Conservation (phyloP, 164 flowering plant species). For the Warburgia ugandensis region DNA sequence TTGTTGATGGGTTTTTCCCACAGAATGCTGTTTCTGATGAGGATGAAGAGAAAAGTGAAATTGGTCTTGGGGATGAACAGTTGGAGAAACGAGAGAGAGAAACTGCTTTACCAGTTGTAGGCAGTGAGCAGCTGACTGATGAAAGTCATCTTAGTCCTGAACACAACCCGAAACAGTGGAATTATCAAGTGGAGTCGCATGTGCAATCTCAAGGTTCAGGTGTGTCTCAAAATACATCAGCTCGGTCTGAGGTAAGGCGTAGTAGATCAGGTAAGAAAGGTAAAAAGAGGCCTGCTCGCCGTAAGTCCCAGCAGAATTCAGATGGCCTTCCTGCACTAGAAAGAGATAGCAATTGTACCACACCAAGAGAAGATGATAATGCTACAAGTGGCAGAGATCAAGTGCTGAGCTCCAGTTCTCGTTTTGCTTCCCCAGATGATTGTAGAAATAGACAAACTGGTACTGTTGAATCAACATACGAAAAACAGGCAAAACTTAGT, state of each 20-base stretch:
- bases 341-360: slow-evolving; percentile 46
- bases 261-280: slow-evolving; percentile 90
- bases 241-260: slow-evolving; percentile 67
- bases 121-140: slow-evolving; percentile 32
- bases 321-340: slow-evolving; percentile 52
- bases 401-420: slow-evolving; percentile 76
- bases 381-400: slow-evolving; percentile 92
- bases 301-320: slow-evolving; percentile 58
- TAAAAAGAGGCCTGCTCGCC: slow-evolving; percentile 80
- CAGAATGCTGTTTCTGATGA: slow-evolving; percentile 76
- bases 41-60: slow-evolving; percentile 67
- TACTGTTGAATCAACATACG: slow-evolving; percentile 42
- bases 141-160: slow-evolving; percentile 41
- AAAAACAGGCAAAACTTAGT: slow-evolving; percentile 32
- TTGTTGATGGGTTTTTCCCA: slow-evolving; percentile 75
- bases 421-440: slow-evolving; percentile 87
- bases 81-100: slow-evolving; percentile 30
- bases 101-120: slow-evolving; percentile 28
- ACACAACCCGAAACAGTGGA: slow-evolving; percentile 32
- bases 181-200: slow-evolving; percentile 36
- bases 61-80: slow-evolving; percentile 41
- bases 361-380: slow-evolving; percentile 74
- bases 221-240: slow-evolving; percentile 40
- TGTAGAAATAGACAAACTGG: slow-evolving; percentile 57
- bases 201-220: slow-evolving; percentile 46